phyloP scores from a whole-genome alignment of 305 asterid genomes.

The Stenogyne calaminthoides region DNA sequence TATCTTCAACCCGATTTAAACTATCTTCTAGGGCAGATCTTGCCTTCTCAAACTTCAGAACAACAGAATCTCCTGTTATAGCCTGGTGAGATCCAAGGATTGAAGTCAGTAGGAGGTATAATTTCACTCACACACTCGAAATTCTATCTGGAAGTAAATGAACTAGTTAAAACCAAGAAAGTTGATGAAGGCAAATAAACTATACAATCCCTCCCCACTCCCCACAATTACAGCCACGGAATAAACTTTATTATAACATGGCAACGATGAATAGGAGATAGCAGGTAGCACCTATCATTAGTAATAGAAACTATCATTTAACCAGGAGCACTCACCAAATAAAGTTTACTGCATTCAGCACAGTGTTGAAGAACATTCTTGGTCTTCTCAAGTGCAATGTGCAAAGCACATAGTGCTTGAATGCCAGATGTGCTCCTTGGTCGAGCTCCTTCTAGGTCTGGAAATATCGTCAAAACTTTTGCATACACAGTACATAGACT shows the following conservation, averaged over 20 bases:
- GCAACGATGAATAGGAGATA: neutral
- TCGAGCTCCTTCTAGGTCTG: conserved; percentile 92
- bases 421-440: conserved; percentile 97
- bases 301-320: neutral
- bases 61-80: conserved; percentile 92
- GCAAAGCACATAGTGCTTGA: conserved; percentile 96
- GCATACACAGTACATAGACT: conserved; percentile 68
- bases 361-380: conserved; percentile 95
- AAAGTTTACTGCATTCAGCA: conserved; percentile 94
- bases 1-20: conserved; percentile 88
- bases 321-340: conserved; percentile 61
- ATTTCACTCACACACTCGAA: conserved; percentile 15
- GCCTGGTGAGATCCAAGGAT: conserved; percentile 60
- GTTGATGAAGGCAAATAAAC: neutral
- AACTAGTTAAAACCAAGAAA: conserved; percentile 23
- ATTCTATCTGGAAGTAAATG: too few relatives aligned
- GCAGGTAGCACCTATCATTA: neutral
- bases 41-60: conserved; percentile 88
- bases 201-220: neutral
- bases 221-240: neutral
- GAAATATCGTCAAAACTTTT: conserved; percentile 86
- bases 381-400: conserved; percentile 98
- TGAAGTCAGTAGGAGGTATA: conserved; percentile 4
- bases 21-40: conserved; percentile 90
- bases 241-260: neutral